Evolutionary conservation across 208 protist genomes (phyloP).

Genomic region (Trypanosoma cruzi): DNA sequence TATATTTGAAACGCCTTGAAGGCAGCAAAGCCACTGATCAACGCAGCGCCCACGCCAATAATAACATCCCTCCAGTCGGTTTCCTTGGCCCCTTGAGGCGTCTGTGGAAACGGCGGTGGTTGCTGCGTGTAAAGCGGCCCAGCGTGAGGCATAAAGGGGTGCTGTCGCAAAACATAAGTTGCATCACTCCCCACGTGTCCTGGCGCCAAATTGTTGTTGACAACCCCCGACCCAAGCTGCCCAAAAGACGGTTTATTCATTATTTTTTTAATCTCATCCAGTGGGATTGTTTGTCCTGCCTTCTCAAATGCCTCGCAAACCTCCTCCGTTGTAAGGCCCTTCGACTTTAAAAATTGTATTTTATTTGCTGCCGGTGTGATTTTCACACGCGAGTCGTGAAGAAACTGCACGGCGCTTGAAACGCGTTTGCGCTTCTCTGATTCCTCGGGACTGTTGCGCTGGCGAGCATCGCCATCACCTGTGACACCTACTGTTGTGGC

Average conservation of each 20-base stretch:
- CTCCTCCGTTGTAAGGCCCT: constrained; percentile 66
- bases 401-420: constrained; percentile 54
- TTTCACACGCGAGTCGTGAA: constrained; percentile 65
- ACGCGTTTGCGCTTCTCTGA: constrained; percentile 16
- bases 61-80: constrained; percentile 81
- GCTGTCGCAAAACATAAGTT: not conserved
- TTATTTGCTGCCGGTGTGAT: constrained; percentile 51
- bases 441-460: not conserved
- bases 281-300: constrained; percentile 44
- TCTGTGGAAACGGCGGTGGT: constrained; percentile 31
- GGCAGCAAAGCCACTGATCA: constrained; percentile 45
- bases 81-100: constrained; percentile 19
- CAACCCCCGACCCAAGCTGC: not conserved
- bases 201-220: not conserved
- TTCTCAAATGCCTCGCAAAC: constrained; percentile 67
- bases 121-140: constrained; percentile 45
- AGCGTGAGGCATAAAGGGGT: not conserved
- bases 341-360: constrained; percentile 77
- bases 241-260: constrained; percentile 3
- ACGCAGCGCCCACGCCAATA: constrained; percentile 66
- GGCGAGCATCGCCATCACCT: not conserved
- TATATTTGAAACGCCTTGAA: constrained; percentile 75
- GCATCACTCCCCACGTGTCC: not conserved
- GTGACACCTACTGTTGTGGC: not conserved
- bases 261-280: constrained; percentile 50